Percentiles rank a stretch among this genome's conserved stretches.
phyloP scores from a whole-genome alignment of 2,329 filamentous ascomycete genomes.

The Hirsutella rhossiliensis region DNA sequence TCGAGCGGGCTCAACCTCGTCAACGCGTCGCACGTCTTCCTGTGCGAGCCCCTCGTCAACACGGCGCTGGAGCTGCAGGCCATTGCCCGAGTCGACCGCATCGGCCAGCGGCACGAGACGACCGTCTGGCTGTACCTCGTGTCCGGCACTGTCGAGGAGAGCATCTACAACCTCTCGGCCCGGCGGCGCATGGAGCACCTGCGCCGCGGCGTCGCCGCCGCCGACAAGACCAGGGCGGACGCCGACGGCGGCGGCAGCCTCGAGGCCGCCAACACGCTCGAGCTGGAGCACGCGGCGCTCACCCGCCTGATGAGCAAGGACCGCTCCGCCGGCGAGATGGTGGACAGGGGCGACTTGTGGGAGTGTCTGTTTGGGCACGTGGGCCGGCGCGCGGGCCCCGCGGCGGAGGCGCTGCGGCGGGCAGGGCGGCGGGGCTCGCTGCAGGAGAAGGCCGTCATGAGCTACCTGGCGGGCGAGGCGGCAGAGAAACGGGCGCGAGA shows the following conservation, averaged over 20 bases:
- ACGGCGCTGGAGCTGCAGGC: slow-evolving; percentile 90
- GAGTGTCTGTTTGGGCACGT: slow-evolving; percentile 68
- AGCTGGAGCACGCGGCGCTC: slow-evolving; percentile 63
- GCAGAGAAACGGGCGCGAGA: too few relatives aligned
- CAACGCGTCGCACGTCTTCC: slow-evolving; percentile 85
- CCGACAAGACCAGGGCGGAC: slow-evolving; percentile 28
- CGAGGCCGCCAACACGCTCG: slow-evolving; percentile 74
- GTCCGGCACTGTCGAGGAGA: slow-evolving; percentile 82
- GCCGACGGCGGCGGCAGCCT: slow-evolving; percentile 45
- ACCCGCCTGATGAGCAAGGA: slow-evolving; percentile 59
- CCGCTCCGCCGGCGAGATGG: slow-evolving; percentile 64
- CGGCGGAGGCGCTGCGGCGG: slow-evolving; percentile 6
- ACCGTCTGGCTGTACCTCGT: slow-evolving; percentile 94
- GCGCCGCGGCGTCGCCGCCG: slow-evolving; percentile 21
- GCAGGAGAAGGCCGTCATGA: too few relatives aligned
- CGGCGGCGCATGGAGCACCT: slow-evolving; percentile 69
- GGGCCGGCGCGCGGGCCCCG: slow-evolving; percentile 15
- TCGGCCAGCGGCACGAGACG: slow-evolving; percentile 77
- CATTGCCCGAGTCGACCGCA: slow-evolving; percentile 88
- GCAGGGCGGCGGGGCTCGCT: too few relatives aligned
- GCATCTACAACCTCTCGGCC: slow-evolving; percentile 80
- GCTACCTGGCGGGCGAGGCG: too few relatives aligned
- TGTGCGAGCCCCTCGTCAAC: slow-evolving; percentile 89
- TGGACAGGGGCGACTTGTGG: slow-evolving; percentile 73
- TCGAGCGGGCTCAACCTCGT: slow-evolving; percentile 83